Conservation (phyloP, 768 basidiomycete species). For the Termitomyces sp. region DNA sequence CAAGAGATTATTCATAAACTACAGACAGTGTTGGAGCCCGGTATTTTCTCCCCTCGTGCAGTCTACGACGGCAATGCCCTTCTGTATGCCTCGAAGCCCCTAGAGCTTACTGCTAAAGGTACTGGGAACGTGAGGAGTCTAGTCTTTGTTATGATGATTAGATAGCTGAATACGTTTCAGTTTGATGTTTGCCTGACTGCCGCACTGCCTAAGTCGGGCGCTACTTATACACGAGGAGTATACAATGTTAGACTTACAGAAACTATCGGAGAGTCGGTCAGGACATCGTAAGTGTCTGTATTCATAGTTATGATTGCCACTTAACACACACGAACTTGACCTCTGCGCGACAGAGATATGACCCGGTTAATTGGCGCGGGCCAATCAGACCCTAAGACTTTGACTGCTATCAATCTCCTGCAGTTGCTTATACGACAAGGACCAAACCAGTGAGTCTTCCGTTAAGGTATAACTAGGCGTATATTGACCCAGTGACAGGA, state of each 20-base stretch:
- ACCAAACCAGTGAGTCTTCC: slow-evolving; percentile 34
- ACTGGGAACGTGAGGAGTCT: slow-evolving; percentile 21
- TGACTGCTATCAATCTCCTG: slow-evolving; percentile 38
- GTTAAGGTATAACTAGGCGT: neutral
- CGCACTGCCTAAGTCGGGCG: slow-evolving; percentile 1
- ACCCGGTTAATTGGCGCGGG: slow-evolving; percentile 16
- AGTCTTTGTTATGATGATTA: neutral
- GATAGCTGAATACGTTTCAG: slow-evolving; percentile 14
- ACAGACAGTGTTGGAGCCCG: slow-evolving; percentile 29
- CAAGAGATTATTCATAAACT: slow-evolving; percentile 32
- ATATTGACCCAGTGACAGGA: slow-evolving; percentile 18
- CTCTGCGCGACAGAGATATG: slow-evolving; percentile 19
- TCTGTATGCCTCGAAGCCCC: slow-evolving; percentile 29
- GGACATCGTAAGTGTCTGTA: slow-evolving; percentile 25
- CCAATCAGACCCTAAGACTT: slow-evolving; percentile 18
- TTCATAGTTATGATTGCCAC: neutral
- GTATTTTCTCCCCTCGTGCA: slow-evolving; percentile 33
- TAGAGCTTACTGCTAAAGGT: slow-evolving; percentile 25
- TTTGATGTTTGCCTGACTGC: slow-evolving; percentile 27
- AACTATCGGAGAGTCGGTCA: slow-evolving; percentile 32
- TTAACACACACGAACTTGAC: neutral
- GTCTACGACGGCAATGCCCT: slow-evolving; percentile 44
- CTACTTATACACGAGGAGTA: slow-evolving; percentile 19
- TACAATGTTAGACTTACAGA: slow-evolving; percentile 26
- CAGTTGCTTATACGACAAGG: slow-evolving; percentile 46